Evolutionary conservation across 202 grass and related monocot species (phyloP).

Genomic region (Elaeis oleifera): DNA sequence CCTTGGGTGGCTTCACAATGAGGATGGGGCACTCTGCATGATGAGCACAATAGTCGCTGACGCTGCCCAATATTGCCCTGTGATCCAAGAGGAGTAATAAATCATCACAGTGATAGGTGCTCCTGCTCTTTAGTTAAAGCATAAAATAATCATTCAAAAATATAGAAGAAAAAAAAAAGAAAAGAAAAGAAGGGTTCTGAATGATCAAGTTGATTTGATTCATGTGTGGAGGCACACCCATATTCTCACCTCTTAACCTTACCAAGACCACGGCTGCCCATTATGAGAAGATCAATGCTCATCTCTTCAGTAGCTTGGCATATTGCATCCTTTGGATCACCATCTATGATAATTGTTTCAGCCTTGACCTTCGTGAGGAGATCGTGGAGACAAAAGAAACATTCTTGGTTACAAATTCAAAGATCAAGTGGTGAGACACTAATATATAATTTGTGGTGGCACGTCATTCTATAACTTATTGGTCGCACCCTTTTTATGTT

Average conservation of each 20-base stretch:
- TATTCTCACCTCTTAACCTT: slow-evolving; percentile 45
- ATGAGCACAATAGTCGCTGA: slow-evolving; percentile 67
- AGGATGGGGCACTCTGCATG: slow-evolving; percentile 56
- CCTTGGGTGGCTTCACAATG: slow-evolving; percentile 44
- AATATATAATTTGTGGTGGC: no score
- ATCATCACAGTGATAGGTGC: background rate
- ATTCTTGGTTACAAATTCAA: background rate
- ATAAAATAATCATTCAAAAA: background rate
- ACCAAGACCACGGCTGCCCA: slow-evolving; percentile 61
- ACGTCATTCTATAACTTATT: no score
- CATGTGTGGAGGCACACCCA: background rate
- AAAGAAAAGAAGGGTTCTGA: no score
- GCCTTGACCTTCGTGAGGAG: slow-evolving; percentile 27
- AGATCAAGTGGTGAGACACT: no score
- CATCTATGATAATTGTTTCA: slow-evolving; percentile 38
- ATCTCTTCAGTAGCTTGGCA: slow-evolving; percentile 46
- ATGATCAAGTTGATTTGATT: background rate
- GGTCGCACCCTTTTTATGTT: no score
- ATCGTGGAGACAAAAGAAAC: background rate
- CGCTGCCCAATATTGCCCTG: slow-evolving; percentile 78
- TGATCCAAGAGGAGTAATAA: background rate
- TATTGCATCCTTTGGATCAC: slow-evolving; percentile 69
- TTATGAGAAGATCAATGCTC: slow-evolving; percentile 46
- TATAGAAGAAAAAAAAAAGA: no score
- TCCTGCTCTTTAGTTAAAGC: no score